A percentile compares a stretch with the other conserved stretches of the same genome.
phyloP scores from a whole-genome alignment of 257 asterid genomes.

The Ballota nigra region DNA sequence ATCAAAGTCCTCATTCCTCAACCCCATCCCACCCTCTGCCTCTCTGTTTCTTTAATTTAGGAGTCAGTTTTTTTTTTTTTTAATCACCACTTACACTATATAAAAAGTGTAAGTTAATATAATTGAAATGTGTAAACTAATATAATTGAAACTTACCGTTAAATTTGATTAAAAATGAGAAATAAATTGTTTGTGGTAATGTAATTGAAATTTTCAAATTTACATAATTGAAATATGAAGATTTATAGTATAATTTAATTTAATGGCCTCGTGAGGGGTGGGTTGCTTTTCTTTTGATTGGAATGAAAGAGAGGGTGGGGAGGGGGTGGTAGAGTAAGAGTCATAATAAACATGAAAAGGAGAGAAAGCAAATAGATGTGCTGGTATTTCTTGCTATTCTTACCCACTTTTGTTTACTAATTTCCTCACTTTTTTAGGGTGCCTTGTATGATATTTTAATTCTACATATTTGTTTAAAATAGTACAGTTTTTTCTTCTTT shows the following conservation, averaged over 20 bases:
- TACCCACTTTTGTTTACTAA: conserved; percentile 27
- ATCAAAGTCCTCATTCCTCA: not conserved
- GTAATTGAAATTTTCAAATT: no score
- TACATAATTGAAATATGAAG: not conserved
- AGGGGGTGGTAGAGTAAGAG: no score
- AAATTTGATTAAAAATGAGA: no score
- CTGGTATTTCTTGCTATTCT: conserved; percentile 25
- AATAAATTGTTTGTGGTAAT: no score
- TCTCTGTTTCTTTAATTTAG: conserved; percentile 1
- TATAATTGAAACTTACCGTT: no score
- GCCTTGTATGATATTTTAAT: conserved; percentile 9
- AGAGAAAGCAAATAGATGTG: conserved; percentile 43
- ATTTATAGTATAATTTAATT: not conserved
- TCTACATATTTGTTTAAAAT: not conserved
- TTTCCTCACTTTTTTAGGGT: conserved; percentile 18
- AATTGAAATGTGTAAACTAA: no score
- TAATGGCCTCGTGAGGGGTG: no score
- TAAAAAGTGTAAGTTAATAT: no score
- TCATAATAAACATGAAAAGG: conserved; percentile 34
- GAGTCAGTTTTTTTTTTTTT: no score
- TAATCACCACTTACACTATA: no score
- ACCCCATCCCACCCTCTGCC: not conserved
- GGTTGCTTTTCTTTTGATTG: conserved; percentile 28
- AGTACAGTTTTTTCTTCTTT: conserved; percentile 9
- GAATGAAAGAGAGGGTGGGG: no score